phyloP scores from a whole-genome alignment of 306 rosid species.

The Fagus crenata region DNA sequence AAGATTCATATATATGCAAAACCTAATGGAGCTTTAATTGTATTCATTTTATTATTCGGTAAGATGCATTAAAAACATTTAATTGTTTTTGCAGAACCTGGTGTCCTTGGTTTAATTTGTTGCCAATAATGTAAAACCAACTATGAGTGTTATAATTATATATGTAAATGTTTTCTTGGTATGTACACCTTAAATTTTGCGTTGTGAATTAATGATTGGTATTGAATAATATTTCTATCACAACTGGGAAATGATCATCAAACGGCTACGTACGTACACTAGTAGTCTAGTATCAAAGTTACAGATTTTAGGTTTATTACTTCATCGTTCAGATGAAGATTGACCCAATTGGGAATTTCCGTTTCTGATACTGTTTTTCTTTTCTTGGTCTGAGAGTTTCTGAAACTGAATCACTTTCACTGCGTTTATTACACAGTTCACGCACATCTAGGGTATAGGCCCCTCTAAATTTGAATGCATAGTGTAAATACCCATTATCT shows the following conservation, averaged over 20 bases:
- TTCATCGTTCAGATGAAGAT: background rate
- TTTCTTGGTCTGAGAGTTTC: background rate
- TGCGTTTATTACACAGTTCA: conserved; percentile 12
- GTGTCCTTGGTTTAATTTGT: background rate
- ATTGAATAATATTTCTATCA: background rate
- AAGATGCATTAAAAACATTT: background rate
- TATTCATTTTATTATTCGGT: background rate
- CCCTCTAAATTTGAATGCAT: conserved; percentile 56
- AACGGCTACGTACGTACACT: background rate
- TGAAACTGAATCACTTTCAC: background rate
- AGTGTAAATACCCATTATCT: conserved; percentile 62
- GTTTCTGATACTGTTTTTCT: background rate
- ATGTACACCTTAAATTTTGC: background rate
- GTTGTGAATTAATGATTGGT: background rate
- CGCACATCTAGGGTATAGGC: conserved; percentile 33
- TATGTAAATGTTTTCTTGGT: conserved; percentile 10
- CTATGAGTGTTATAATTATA: background rate
- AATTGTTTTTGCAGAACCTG: background rate
- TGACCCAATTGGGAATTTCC: background rate
- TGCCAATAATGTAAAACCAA: background rate
- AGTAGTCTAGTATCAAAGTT: background rate
- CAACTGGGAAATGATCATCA: background rate
- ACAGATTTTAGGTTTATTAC: background rate
- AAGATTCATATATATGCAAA: background rate
- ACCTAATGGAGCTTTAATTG: background rate